Conservation (phyloP, 768 basidiomycete genomes). For the Macrolepiota albuminosa region DNA sequence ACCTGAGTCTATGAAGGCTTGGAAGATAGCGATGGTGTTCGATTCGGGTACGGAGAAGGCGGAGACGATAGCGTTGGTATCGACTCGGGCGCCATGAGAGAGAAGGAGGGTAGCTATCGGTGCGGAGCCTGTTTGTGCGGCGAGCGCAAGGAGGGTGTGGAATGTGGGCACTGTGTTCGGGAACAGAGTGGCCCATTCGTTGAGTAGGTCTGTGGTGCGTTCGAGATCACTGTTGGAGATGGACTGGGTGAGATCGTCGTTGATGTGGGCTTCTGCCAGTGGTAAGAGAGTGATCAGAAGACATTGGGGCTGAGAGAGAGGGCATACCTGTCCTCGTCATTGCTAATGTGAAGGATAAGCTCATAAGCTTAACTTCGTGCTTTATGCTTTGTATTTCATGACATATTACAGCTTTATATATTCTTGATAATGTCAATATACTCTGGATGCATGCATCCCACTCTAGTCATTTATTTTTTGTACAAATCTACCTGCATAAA, state of each 20-base stretch:
- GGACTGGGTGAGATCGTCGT: not conserved
- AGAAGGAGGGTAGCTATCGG: conserved; percentile 10
- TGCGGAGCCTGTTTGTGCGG: not conserved
- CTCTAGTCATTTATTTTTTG: too few relatives aligned
- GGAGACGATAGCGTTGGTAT: conserved; percentile 4
- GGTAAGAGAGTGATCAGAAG: not conserved
- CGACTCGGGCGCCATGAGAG: conserved; percentile 2
- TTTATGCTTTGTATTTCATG: not conserved
- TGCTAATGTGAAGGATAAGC: not conserved
- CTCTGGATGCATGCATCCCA: too few relatives aligned
- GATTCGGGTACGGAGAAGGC: conserved; percentile 1
- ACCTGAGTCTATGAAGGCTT: conserved; percentile 9
- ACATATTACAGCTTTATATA: too few relatives aligned
- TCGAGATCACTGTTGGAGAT: not conserved
- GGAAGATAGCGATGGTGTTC: conserved; percentile 3
- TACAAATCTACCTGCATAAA: too few relatives aligned
- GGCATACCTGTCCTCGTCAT: conserved; percentile 3
- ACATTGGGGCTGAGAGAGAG: not conserved
- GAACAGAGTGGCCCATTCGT: conserved; percentile 2
- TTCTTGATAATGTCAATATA: too few relatives aligned
- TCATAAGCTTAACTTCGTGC: not conserved
- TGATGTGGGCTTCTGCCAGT: conserved; percentile 1
- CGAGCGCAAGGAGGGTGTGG: conserved; percentile 2
- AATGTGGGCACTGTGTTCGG: not conserved
- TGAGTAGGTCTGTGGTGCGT: not conserved